Conservation (phyloP, 805 yeast genomes). For the Teunomyces stri region DNA sequence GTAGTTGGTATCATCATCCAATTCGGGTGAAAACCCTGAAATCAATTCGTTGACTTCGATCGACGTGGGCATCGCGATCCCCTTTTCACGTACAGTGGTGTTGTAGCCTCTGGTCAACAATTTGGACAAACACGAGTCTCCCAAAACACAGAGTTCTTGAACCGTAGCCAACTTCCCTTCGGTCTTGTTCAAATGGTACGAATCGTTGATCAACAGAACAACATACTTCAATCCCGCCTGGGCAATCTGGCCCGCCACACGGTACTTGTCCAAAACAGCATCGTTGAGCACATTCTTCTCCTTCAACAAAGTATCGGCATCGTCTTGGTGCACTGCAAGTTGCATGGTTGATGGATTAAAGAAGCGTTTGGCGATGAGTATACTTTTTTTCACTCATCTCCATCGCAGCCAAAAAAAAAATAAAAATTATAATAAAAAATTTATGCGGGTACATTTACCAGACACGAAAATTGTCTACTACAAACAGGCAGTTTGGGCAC, state of each 20-base stretch:
- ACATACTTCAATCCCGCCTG: conserved; percentile 77
- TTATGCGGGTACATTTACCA: too few relatives aligned
- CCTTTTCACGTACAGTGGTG: conserved; percentile 73
- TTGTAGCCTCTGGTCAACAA: conserved; percentile 61
- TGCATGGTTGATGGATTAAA: conserved; percentile 46
- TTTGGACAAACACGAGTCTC: conserved; percentile 70
- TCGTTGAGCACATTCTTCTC: conserved; percentile 68
- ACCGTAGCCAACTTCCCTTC: conserved; percentile 45
- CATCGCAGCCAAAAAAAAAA: conserved; percentile 6
- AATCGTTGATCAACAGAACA: conserved; percentile 63
- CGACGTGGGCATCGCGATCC: conserved; percentile 89
- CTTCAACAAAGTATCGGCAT: conserved; percentile 67
- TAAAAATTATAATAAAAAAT: too few relatives aligned
- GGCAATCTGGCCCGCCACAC: conserved; percentile 84
- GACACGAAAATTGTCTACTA: background rate
- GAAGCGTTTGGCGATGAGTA: background rate
- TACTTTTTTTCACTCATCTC: conserved; percentile 2
- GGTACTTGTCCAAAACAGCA: conserved; percentile 71
- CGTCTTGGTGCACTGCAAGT: conserved; percentile 71
- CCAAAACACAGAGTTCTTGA: conserved; percentile 75
- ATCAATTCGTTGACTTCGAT: conserved; percentile 80
- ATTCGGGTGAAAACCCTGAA: conserved; percentile 82
- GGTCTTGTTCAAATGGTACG: conserved; percentile 58
- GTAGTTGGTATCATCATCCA: conserved; percentile 53
- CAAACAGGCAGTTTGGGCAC: background rate